phyloP scores from a whole-genome alignment of 768 basidiomycete genomes.

The Tylopilus vinaceipallidus region DNA sequence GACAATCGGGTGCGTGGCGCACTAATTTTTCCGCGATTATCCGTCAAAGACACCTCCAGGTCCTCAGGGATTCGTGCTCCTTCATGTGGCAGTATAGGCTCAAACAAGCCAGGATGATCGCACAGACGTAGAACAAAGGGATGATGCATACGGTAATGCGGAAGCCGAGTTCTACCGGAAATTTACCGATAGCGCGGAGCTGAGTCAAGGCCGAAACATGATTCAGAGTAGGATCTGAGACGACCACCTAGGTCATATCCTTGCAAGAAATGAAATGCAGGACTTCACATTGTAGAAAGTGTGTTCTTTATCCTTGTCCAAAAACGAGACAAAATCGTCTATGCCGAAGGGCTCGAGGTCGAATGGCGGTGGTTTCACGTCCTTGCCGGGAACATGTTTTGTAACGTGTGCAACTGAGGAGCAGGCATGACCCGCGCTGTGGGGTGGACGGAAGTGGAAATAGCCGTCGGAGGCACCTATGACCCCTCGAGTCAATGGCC shows the following conservation, averaged over 20 bases:
- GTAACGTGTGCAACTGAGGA: conserved; percentile 6
- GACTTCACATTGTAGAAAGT: conserved; percentile 3
- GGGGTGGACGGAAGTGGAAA: conserved; percentile 5
- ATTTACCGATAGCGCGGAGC: conserved; percentile 2
- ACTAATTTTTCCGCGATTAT: neutral
- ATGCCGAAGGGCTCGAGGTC: neutral
- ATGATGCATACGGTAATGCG: neutral
- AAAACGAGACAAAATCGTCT: neutral
- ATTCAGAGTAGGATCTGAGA: conserved; percentile 7
- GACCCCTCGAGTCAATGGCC: neutral
- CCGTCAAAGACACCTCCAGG: conserved; percentile 2
- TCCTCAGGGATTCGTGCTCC: neutral
- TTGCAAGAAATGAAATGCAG: neutral
- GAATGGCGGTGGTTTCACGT: neutral
- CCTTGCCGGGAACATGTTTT: neutral
- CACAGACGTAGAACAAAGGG: neutral
- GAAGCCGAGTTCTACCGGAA: neutral
- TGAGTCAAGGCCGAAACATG: conserved; percentile 3
- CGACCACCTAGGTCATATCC: neutral
- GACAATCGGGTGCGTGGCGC: neutral
- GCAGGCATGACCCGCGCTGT: neutral
- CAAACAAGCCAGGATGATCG: neutral
- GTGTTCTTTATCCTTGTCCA: neutral
- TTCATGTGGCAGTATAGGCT: neutral
- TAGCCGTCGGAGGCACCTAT: neutral